A percentile compares a stretch with the other conserved stretches of the same genome.
Conservation (phyloP, 768 basidiomycete species). For the Phylloporus scabripes region DNA sequence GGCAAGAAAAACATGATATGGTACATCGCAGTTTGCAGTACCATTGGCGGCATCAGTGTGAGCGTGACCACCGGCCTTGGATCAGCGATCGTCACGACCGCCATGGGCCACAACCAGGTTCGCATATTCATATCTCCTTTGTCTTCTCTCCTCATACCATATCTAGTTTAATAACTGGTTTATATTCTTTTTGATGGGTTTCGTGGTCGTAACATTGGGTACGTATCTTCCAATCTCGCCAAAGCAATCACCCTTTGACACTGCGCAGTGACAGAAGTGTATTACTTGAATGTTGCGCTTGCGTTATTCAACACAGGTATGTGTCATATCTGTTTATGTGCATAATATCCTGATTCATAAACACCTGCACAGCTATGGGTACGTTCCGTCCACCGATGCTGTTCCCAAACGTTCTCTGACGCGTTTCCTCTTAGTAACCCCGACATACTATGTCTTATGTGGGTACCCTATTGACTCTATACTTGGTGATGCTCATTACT, state of each 20-base stretch:
- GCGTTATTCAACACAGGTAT: conserved; percentile 89
- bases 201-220: conserved; percentile 80
- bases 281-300: conserved; percentile 92
- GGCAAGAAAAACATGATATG: conserved; percentile 93
- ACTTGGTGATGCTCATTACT: background rate
- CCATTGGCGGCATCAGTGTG: conserved; percentile 95
- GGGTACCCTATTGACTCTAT: conserved; percentile 24
- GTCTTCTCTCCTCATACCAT: background rate
- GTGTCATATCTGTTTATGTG: conserved; percentile 18
- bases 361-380: conserved; percentile 56
- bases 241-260: conserved; percentile 4
- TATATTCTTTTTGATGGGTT: conserved; percentile 79
- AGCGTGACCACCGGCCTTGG: conserved; percentile 94
- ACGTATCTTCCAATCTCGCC: conserved; percentile 26
- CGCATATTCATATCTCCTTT: conserved; percentile 12
- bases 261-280: conserved; percentile 75
- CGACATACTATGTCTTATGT: conserved; percentile 86
- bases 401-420: conserved; percentile 11
- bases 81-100: conserved; percentile 79
- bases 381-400: conserved; percentile 17
- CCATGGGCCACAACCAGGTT: conserved; percentile 73
- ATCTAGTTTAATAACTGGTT: conserved; percentile 86
- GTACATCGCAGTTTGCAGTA: conserved; percentile 91
- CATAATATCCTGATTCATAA: conserved; percentile 1
- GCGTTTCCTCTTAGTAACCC: conserved; percentile 52